Percentiles rank a stretch among this genome's conserved stretches.
Evolutionary conservation across 345 rosid species (phyloP).

Genomic region (Cardamine chenopodiifolia): DNA sequence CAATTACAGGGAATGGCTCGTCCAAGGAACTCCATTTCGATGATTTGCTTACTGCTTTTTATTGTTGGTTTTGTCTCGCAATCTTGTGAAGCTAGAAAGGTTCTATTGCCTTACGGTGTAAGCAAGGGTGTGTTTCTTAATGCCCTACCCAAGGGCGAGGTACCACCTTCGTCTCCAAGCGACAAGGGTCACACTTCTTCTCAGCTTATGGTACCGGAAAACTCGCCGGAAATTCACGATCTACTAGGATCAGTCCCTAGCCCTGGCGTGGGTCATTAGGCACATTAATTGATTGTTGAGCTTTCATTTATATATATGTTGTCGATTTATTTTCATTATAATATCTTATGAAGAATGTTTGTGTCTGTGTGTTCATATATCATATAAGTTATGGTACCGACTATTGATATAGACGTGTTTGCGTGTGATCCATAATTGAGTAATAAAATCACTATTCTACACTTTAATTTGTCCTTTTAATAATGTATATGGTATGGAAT

Average conservation of each 20-base stretch:
- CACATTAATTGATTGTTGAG: background rate
- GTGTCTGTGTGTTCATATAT: slow-evolving; percentile 23
- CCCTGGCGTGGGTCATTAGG: slow-evolving; percentile 57
- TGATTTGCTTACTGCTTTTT: slow-evolving; percentile 24
- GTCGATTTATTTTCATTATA: background rate
- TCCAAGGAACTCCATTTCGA: slow-evolving; percentile 20
- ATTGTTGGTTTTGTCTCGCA: slow-evolving; percentile 20
- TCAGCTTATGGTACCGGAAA: slow-evolving; percentile 25
- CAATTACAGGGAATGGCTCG: slow-evolving; percentile 26
- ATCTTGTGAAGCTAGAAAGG: slow-evolving; percentile 35
- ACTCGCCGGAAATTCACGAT: slow-evolving; percentile 35
- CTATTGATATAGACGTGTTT: slow-evolving; percentile 3
- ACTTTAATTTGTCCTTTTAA: background rate
- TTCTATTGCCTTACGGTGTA: slow-evolving; percentile 30
- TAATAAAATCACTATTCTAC: slow-evolving; percentile 17
- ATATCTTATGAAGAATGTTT: slow-evolving; percentile 8
- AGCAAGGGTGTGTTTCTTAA: slow-evolving; percentile 37
- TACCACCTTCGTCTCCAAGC: slow-evolving; percentile 46
- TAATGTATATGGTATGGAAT: background rate
- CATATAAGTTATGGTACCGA: background rate
- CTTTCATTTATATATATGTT: slow-evolving; percentile 15
- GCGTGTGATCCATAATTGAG: slow-evolving; percentile 17
- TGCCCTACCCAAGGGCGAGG: slow-evolving; percentile 45
- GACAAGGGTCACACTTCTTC: slow-evolving; percentile 44
- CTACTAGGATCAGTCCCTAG: slow-evolving; percentile 52